A percentile compares a stretch with the other conserved stretches of the same genome.
Evolutionary conservation across 805 yeast genomes (phyloP).

Genomic region (Kluyveromyces wickerhamii): DNA sequence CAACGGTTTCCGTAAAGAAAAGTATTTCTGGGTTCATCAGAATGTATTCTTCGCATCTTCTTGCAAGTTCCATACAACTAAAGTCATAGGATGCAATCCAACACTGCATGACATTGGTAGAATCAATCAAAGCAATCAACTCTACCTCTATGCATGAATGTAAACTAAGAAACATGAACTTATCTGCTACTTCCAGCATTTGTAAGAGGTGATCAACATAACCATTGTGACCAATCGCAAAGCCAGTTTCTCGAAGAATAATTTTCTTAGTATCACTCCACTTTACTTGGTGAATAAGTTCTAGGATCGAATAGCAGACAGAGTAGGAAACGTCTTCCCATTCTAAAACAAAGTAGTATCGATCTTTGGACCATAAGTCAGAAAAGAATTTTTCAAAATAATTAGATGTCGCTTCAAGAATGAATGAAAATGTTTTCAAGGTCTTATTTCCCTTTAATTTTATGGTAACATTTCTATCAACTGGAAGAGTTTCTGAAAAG

Average conservation of each 20-base stretch:
- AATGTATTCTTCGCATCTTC: constrained; percentile 60
- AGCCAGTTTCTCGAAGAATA: constrained; percentile 23
- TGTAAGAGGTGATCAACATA: constrained; percentile 35
- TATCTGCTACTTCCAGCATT: constrained; percentile 54
- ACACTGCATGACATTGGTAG: constrained; percentile 54
- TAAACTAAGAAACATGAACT: constrained; percentile 49
- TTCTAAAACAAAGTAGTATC: neutral
- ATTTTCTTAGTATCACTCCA: constrained; percentile 23
- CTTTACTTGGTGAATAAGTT: constrained; percentile 55
- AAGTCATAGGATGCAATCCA: constrained; percentile 45
- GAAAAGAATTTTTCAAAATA: constrained; percentile 57
- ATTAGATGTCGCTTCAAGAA: constrained; percentile 50
- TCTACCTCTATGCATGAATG: constrained; percentile 54
- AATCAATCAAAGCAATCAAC: constrained; percentile 44
- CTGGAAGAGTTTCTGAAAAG: neutral
- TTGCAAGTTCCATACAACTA: constrained; percentile 47
- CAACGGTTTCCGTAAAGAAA: constrained; percentile 40
- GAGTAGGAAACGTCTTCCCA: constrained; percentile 1
- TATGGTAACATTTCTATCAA: constrained; percentile 36
- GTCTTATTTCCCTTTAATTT: constrained; percentile 39
- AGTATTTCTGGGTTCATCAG: constrained; percentile 56
- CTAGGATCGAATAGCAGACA: constrained; percentile 29
- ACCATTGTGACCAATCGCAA: neutral
- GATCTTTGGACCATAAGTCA: constrained; percentile 39
- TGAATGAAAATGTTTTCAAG: constrained; percentile 38